Conservation (phyloP, 2,329 filamentous ascomycete species). For the Huntiella abstrusa region DNA sequence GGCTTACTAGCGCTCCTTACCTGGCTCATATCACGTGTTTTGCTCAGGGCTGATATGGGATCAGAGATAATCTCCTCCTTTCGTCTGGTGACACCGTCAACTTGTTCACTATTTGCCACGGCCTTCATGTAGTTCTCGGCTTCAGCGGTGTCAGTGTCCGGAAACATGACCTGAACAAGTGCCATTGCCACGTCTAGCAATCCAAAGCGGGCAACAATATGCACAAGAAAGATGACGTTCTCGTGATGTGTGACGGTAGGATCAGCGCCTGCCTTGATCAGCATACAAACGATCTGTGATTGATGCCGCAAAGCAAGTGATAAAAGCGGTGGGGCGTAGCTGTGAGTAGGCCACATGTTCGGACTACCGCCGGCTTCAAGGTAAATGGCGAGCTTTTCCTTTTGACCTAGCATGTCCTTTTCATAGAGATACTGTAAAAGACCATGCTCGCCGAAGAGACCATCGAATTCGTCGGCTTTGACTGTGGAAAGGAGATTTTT, state of each 20-base stretch:
- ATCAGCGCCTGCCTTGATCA: slow-evolving; percentile 9
- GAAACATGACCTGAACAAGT: background rate
- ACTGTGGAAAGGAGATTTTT: background rate
- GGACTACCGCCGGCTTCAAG: slow-evolving; percentile 2
- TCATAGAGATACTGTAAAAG: slow-evolving; percentile 6
- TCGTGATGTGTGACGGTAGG: slow-evolving; percentile 7
- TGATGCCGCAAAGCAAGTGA: slow-evolving; percentile 10
- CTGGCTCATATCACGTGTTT: background rate
- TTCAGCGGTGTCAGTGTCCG: background rate
- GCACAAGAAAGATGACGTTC: slow-evolving; percentile 6
- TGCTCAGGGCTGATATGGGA: background rate
- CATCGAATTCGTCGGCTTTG: background rate
- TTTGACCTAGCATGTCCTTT: background rate
- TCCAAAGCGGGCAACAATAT: slow-evolving; percentile 8
- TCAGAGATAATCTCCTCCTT: background rate
- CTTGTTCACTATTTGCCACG: background rate
- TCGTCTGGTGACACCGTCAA: background rate
- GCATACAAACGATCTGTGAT: slow-evolving; percentile 7
- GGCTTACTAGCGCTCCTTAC: background rate
- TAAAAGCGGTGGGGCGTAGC: slow-evolving; percentile 10
- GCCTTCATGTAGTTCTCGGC: background rate
- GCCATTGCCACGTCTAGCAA: background rate
- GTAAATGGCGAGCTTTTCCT: slow-evolving; percentile 1
- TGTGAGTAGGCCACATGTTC: background rate
- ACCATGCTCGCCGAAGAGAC: background rate